Evolutionary conservation across 2,329 filamentous ascomycete genomes (phyloP), one percentile per base, ranked within the genome.

Genomic region (Cladosporium velox): DNA sequence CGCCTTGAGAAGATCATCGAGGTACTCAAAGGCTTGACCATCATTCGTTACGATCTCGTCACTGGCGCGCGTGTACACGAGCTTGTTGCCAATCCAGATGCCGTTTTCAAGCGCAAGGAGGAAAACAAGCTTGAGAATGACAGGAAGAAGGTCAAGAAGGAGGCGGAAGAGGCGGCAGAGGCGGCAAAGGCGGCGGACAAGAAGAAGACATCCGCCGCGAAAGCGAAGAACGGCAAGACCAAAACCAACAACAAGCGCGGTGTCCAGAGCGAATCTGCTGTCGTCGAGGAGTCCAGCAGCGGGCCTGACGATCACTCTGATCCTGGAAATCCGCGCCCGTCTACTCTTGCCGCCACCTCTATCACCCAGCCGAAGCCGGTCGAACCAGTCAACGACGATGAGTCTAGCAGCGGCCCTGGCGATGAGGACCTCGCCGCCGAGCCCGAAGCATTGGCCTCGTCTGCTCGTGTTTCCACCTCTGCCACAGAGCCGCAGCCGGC

Each of bases 111-210:
- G 57, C 21, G 57, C 11, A 47, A 59, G 35, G 57, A 59, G 26
- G 38, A 59, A 11, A 59, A 59, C 38, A 59, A 59, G 38, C 18
- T n/a, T 11, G 35, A 44, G 24, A 59, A 59, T 18, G 38, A 44
- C 2, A 41, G 24, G 14, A 59, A 59, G 38, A 41, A 28, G 14
- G n/a, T 15, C n/a, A 15, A 7, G 7, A 47, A 32, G 26, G 41
- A 47, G 57, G 34, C 32, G 24, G n/a, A 32, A 15, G 41, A 47
- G 57, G 34, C 32, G 24, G n/a, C 34, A 38, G 34, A 38, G 11
- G 35, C 38, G 38, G 38, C 38, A n/a, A 59, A 59, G 57, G 21
- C 32, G 32, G 15, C 21, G 55, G 3, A n/a, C 32, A 24, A 58
- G 12, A 28, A 58, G 34, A 41, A 38, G 49, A 2, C 24, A 8